Base-by-base conservation (phyloP, 768 basidiomycete genomes). In the Termitomyces sp. region DNA sequence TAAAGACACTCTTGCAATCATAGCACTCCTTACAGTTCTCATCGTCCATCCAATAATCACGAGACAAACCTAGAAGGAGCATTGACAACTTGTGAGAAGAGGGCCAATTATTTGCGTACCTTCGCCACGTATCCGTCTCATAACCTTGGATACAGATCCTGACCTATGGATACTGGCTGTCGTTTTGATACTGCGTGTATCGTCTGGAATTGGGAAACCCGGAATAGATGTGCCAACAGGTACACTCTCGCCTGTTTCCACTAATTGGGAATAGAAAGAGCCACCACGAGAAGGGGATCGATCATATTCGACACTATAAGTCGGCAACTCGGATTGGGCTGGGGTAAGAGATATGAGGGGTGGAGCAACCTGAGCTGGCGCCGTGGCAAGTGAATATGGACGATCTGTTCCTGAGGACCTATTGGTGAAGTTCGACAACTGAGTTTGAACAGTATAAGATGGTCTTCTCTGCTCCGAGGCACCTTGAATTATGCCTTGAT, bases 21-120 rank as follows among this genome's bases (percentile, higher is more conserved):
- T 93, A 96, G 66, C 94, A 96, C 65, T 97, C 94, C 67, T 89
- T 97, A 64, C 91, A 92, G 54, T 90, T 89, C 65, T 93, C 93
- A 66, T 98, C 95, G 59, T 94, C 91, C 94, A 98, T 98, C 97
- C 97, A 99, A 67, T 98, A 98, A 66, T 97, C 92, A 60, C 87
- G 84, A 23, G 91, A 92, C 19, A 96, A 67, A n/a, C 91, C 91
- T 92, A 51, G 34, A 47, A 49, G 51, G 19, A 45, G 40, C 54
- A 37, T 54, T 48, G 34, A 66, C 50, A n/a, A 35, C 28, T 25
- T 56, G 5, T 9, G 39, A 28, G 30, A 17, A 7, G 21, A 1
- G 16, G 3, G 58, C 28, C 21, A 34, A 32, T 44, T 17, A 4
- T 17, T 28, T 34, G 52, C 71, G 41, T 63, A 80, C 94, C 94